phyloP scores from a whole-genome alignment of 768 basidiomycete genomes.

The Dioszegia hungarica region DNA sequence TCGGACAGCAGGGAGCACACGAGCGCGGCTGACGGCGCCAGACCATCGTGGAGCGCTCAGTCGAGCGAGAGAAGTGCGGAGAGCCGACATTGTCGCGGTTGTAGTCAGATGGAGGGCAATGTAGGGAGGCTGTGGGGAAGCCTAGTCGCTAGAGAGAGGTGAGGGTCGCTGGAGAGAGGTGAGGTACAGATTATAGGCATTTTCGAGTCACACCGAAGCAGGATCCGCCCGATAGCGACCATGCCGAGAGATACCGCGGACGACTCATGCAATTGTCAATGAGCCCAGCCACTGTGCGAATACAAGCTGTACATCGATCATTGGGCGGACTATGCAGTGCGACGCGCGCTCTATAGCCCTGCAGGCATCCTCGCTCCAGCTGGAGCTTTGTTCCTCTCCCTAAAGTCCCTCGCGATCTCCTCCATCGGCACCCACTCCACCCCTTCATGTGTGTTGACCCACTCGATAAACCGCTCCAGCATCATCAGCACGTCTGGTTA shows the following conservation, averaged over 20 bases:
- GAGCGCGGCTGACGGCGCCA: background rate
- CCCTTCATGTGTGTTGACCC: slow-evolving; percentile 65
- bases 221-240: too few species aligned
- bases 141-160: too few species aligned
- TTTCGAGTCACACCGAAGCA: background rate
- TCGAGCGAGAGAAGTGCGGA: slow-evolving; percentile 1
- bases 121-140: too few species aligned
- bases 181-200: too few species aligned
- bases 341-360: slow-evolving; percentile 51
- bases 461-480: slow-evolving; percentile 72
- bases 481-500: slow-evolving; percentile 62
- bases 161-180: too few species aligned
- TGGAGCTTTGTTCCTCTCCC: slow-evolving; percentile 55
- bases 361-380: slow-evolving; percentile 59
- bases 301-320: too few species aligned
- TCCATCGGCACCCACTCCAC: slow-evolving; percentile 68
- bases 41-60: background rate
- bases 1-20: background rate
- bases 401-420: slow-evolving; percentile 63
- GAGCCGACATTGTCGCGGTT: background rate
- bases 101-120: too few species aligned
- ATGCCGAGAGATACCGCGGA: too few species aligned
- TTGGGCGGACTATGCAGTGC: too few species aligned
- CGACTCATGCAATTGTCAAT: too few species aligned
- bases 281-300: too few species aligned